These are phyloP conservation scores for Geosiphon pyriformis DNA, from an alignment of 192 early-diverging fungal genomes.

Conservation along the genomic window DNA sequence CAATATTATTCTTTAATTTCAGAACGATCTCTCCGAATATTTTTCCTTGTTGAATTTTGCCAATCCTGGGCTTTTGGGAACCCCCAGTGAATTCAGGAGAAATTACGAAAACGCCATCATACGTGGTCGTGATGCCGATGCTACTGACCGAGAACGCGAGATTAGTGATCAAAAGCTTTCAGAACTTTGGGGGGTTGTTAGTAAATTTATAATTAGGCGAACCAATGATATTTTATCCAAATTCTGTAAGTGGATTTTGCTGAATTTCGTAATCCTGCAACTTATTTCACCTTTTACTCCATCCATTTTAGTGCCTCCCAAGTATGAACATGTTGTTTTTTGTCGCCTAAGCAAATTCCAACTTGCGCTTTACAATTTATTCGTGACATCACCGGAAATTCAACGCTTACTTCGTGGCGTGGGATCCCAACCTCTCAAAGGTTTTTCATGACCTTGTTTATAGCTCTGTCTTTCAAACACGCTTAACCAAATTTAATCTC, in stretches of 20 bases:
- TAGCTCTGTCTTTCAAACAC: too few species aligned
- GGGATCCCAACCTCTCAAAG: conserved; percentile 75
- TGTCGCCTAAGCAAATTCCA: conserved; percentile 77
- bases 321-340: conserved; percentile 99
- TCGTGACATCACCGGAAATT: conserved; percentile 63
- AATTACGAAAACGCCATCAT: conserved; percentile 93
- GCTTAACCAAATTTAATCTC: conserved; percentile 26
- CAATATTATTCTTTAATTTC: conserved; percentile 14
- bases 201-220: conserved; percentile 94
- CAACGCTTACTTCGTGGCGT: conserved; percentile 64
- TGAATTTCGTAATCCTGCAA: background rate
- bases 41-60: conserved; percentile 93
- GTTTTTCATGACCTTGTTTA: too few species aligned
- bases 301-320: conserved; percentile 72
- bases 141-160: conserved; percentile 70
- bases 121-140: conserved; percentile 86
- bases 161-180: conserved; percentile 77
- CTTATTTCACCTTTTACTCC: background rate
- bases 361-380: conserved; percentile 74
- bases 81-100: conserved; percentile 81
- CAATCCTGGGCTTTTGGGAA: conserved; percentile 88
- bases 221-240: conserved; percentile 96
- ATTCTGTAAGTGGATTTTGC: conserved; percentile 65
- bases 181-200: conserved; percentile 82
- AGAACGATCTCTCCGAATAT: conserved; percentile 87